Evolutionary conservation across 257 asterid genomes (phyloP), one percentile per base, ranked within the genome.

Genomic region (Solanum lignicaule): DNA sequence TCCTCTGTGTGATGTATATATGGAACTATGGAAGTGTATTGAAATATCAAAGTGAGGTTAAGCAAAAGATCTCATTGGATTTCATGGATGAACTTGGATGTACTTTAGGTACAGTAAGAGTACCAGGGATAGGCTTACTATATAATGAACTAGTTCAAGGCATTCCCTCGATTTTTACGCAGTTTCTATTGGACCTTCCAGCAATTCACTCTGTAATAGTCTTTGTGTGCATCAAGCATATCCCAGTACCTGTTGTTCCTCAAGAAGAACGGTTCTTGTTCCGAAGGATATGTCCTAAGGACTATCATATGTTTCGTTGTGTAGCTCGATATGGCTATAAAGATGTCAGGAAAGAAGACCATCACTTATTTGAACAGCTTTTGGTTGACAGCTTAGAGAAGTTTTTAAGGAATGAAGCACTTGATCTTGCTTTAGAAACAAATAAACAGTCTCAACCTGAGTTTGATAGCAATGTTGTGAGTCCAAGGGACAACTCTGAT

Each of bases 21-120:
- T 96, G 99, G 99, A 96, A 97, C 88, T 97, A 97, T 12, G 99
- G 99, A 4, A 97, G 98, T 25, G 96, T 96, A 71, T 46, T 96
- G 65, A 96, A 96, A 91, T 97, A 97, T 91, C 96, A 91, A 12
- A 95, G 96, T 13, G 99, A 97, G 87, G 97, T 97, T 18, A 93
- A 95, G 2, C 93, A 93, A 35, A 97, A 92, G 88, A 94, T 97
- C 43, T 96, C 99, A 6, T 92, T 94, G 95, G 97, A 94, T 92
- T 87, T 94, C 3, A 90, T 97, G 98, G 93, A 88, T 11, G 98
- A 95, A 71, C 97, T 97, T 0, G 99, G 98, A 35, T 91, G 98
- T 6, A 85, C 96, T 25, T 93, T 97, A 3, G 99, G 99, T 27
- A 92, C 98, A 0, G 94, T 96, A 13, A 84, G 99, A 83, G 96